Evolutionary conservation across 2,329 filamentous ascomycete species (phyloP), one percentile per base, ranked within the genome.

Genomic region (Thielaviopsis populi): DNA sequence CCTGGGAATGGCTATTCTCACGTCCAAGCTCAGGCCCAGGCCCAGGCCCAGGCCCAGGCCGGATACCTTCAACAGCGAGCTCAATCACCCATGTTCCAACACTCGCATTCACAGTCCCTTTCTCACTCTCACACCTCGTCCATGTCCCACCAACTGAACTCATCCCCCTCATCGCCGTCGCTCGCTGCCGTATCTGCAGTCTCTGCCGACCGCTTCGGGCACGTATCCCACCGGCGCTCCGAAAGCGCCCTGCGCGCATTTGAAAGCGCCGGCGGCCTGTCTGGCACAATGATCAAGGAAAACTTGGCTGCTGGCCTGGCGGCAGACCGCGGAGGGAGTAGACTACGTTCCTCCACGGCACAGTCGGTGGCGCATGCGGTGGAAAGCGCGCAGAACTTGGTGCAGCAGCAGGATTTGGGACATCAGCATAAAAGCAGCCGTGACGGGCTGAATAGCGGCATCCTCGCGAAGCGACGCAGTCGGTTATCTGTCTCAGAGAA

Each of bases 91-190:
- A 17, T 75, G 50, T 61, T 59, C 2, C 59, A 61, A 30, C 74
- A 2, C 67, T 75, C 8, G 68, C 71, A 33, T 67, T 67, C 30
- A 70, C 71, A 30, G 10, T 56, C 53, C 30, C 27, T 56, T 8
- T 56, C 53, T 17, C 53, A 56, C 24, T 3, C 30, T 13, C 24
- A 56, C n/a, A 33, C 53, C 42, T 48, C n/a, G 61, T 64, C 10
- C 67, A 71, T 0, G 70, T 72, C 24, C 71, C 73, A 30, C 41
- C 69, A 71, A 73, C 10, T 69, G 73, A 76, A 33, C 73, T 71
- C 62, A 63, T 72, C 60, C 74, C 75, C 65, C 74, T 75, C 68
- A 75, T 75, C 69, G 73, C 76, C 67, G 75, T 75, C 64, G 66
- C 68, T 19, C 66, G 67, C 46, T 54, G 69, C 46, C 42, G 27